phyloP scores from a whole-genome alignment of 2,329 filamentous ascomycete genomes.

The Aspergillus versicolor region DNA sequence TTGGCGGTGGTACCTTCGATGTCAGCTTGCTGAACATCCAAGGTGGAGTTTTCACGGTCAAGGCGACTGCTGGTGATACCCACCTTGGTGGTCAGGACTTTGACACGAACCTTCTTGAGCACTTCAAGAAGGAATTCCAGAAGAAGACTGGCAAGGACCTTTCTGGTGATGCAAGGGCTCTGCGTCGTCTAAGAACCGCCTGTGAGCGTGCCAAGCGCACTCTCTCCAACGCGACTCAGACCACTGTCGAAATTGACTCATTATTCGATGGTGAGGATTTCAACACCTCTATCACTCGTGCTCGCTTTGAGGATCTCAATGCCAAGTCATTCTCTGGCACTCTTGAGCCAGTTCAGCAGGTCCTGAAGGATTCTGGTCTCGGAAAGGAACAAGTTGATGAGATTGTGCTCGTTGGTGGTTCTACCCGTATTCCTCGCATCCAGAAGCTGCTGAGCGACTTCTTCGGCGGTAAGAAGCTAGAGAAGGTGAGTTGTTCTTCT shows the following conservation, averaged over 20 bases:
- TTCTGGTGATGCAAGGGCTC: slow-evolving; percentile 80
- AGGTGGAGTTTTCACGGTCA: slow-evolving; percentile 98
- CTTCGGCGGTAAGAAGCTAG: slow-evolving; percentile 99
- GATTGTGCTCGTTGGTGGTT: slow-evolving; percentile 98
- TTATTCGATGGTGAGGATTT: slow-evolving; percentile 98
- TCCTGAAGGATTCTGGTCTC: slow-evolving; percentile 86
- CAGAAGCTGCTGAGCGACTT: slow-evolving; percentile 99
- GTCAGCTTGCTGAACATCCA: slow-evolving; percentile 98
- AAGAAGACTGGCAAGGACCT: slow-evolving; percentile 79
- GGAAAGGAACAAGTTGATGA: slow-evolving; percentile 94
- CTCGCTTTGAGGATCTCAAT: slow-evolving; percentile 98
- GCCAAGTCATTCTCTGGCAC: slow-evolving; percentile 92
- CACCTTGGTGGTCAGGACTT: slow-evolving; percentile 96
- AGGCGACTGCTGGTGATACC: slow-evolving; percentile 96
- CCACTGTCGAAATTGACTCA: slow-evolving; percentile 97
- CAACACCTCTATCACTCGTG: slow-evolving; percentile 95
- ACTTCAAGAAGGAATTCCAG: slow-evolving; percentile 95
- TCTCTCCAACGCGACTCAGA: slow-evolving; percentile 94
- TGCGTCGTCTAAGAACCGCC: slow-evolving; percentile 93
- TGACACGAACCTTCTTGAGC: slow-evolving; percentile 90
- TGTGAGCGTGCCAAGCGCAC: slow-evolving; percentile 99
- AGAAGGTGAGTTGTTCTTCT: slow-evolving; percentile 61
- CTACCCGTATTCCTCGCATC: slow-evolving; percentile 97
- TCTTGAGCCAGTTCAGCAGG: slow-evolving; percentile 91
- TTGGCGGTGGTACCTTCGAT: slow-evolving; percentile 99